A percentile compares a stretch with the other conserved stretches of the same genome.
Evolutionary conservation across 2,329 filamentous ascomycete genomes (phyloP).

Genomic region (Magnaporthiopsis incrustans): DNA sequence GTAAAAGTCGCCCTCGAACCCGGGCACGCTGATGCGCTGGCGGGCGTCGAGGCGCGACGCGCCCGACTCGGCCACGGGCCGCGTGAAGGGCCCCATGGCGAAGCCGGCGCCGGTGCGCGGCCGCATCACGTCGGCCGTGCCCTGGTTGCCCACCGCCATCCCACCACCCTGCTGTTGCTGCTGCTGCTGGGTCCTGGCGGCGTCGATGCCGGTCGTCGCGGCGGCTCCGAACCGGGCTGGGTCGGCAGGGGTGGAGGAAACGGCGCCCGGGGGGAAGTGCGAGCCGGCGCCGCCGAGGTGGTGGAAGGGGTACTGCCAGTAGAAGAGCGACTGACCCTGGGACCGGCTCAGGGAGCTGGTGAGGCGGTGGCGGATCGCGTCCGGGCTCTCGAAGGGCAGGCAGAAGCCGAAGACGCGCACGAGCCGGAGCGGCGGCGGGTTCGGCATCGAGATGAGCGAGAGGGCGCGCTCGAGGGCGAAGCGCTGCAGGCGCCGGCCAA

Average conservation of each 20-base stretch:
- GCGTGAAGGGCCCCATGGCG: conserved; percentile 41
- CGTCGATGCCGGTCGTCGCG: background rate
- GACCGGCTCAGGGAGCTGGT: conserved; percentile 23
- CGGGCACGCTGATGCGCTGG: conserved; percentile 47
- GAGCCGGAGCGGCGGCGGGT: conserved; percentile 39
- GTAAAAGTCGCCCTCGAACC: conserved; percentile 67
- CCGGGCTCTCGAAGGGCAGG: conserved; percentile 48
- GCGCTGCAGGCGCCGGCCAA: conserved; percentile 62
- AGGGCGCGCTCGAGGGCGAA: conserved; percentile 55
- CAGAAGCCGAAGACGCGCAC: conserved; percentile 61
- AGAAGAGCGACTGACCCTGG: conserved; percentile 39
- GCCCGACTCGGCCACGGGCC: conserved; percentile 28
- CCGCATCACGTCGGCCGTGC: conserved; percentile 19
- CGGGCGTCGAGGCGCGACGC: conserved; percentile 36
- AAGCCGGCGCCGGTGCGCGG: conserved; percentile 25
- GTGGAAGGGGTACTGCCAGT: conserved; percentile 54
- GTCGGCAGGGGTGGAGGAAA: conserved; percentile 10
- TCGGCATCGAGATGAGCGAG: conserved; percentile 42
- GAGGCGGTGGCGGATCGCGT: conserved; percentile 37
- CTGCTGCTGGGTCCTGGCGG: background rate
- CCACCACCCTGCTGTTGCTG: background rate
- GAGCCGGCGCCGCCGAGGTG: conserved; percentile 61
- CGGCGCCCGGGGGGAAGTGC: conserved; percentile 38
- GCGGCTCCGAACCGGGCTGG: conserved; percentile 2
- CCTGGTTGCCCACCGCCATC: conserved; percentile 28